phyloP scores from a whole-genome alignment of 2,329 filamentous ascomycete species.

The Beauveria varroae region DNA sequence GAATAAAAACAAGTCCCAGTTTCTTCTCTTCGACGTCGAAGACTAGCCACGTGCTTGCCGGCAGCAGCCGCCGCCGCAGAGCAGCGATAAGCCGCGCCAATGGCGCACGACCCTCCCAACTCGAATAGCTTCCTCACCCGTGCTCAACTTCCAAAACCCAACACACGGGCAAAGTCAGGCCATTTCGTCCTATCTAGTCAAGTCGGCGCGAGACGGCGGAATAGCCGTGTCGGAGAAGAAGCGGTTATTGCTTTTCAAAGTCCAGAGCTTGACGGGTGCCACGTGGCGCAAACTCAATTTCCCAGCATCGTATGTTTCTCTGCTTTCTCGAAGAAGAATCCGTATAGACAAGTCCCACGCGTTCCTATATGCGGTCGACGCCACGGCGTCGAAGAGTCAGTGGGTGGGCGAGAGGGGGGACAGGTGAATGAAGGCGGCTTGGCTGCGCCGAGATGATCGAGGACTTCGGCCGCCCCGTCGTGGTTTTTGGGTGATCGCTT shows the following conservation, averaged over 20 bases:
- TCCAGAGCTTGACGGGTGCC: constrained; percentile 16
- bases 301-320: constrained; percentile 16
- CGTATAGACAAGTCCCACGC: not conserved
- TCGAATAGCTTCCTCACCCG: constrained; percentile 21
- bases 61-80: constrained; percentile 15
- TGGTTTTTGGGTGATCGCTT: too few species aligned
- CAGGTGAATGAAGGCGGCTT: too few species aligned
- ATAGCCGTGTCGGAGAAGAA: constrained; percentile 14
- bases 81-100: constrained; percentile 17
- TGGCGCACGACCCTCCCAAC: constrained; percentile 21
- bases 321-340: constrained; percentile 11
- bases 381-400: not conserved
- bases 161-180: constrained; percentile 11
- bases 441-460: too few species aligned
- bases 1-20: constrained; percentile 14
- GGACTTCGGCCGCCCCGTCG: too few species aligned
- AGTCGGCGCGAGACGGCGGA: constrained; percentile 10
- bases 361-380: not conserved
- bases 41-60: not conserved
- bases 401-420: too few species aligned
- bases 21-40: constrained; percentile 3
- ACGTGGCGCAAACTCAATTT: constrained; percentile 17
- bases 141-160: constrained; percentile 15
- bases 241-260: constrained; percentile 12
- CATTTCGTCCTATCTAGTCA: not conserved